Conservation (phyloP, 2,329 filamentous ascomycete genomes). For the Pseudogymnoascus sp. region DNA sequence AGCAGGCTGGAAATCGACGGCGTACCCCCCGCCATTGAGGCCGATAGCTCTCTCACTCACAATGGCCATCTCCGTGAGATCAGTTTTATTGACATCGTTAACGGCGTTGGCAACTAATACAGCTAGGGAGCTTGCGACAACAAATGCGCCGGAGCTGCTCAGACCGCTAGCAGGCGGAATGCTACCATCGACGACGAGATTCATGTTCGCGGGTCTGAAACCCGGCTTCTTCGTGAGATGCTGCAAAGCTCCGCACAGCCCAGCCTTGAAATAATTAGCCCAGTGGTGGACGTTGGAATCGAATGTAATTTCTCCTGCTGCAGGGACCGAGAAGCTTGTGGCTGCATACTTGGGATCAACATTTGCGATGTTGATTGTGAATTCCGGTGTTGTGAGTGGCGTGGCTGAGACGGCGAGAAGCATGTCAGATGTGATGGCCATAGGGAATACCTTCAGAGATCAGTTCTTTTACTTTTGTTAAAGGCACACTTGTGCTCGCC, state of each 20-base stretch:
- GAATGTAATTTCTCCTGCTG: constrained; percentile 60
- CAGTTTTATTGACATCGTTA: constrained; percentile 73
- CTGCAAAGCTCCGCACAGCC: constrained; percentile 71
- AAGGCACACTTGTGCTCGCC: too few species aligned
- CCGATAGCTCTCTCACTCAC: constrained; percentile 90
- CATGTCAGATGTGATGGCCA: constrained; percentile 87
- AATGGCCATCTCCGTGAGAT: constrained; percentile 85
- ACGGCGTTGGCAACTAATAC: constrained; percentile 81
- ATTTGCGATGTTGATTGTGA: too few species aligned
- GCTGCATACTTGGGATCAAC: too few species aligned
- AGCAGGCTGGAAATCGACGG: too few species aligned
- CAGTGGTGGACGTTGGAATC: constrained; percentile 82
- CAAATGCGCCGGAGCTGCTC: constrained; percentile 89
- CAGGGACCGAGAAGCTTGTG: too few species aligned
- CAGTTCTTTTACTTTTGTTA: too few species aligned
- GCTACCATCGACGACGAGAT: constrained; percentile 81
- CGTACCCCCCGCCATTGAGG: constrained; percentile 83
- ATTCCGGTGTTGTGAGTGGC: constrained; percentile 64
- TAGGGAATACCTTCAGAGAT: constrained; percentile 84
- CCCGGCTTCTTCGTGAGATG: constrained; percentile 59
- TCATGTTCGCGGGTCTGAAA: constrained; percentile 68
- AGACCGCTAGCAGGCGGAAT: constrained; percentile 88
- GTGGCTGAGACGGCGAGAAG: constrained; percentile 66
- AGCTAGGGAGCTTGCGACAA: constrained; percentile 80
- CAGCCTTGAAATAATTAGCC: constrained; percentile 98